These are phyloP conservation scores for Stenogyne calaminthoides DNA, from an alignment of 305 asterid genomes.

Conservation along the genomic window DNA sequence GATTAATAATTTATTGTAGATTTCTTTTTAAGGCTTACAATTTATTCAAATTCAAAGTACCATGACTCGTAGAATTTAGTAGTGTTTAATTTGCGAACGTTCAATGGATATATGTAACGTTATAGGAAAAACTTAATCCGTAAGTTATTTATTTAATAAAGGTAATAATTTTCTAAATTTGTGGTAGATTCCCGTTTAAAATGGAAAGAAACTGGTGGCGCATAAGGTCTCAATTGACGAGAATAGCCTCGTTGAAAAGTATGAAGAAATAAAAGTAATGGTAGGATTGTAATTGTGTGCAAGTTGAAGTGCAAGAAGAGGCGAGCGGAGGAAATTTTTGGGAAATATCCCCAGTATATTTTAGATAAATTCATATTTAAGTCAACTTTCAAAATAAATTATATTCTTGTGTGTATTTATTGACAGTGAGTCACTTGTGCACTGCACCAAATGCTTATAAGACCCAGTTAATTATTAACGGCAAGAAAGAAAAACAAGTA, in stretches of 20 bases:
- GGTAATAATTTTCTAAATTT: background rate
- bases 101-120: background rate
- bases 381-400: too few species aligned
- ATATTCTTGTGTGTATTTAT: too few species aligned
- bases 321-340: background rate
- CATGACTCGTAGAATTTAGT: background rate
- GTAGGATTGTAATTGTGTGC: background rate
- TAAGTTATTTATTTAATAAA: background rate
- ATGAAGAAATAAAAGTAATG: background rate
- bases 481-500: too few species aligned
- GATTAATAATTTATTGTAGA: background rate
- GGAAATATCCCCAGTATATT: too few species aligned
- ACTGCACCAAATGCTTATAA: too few species aligned
- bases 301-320: background rate
- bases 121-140: background rate
- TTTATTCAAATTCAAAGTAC: background rate
- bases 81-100: too few species aligned
- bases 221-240: slow-evolving; percentile 10
- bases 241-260: slow-evolving; percentile 8
- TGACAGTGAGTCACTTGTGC: too few species aligned
- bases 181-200: background rate
- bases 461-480: too few species aligned
- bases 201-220: background rate
- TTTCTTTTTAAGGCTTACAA: background rate
- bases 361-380: too few species aligned